A percentile compares a stretch with the other conserved stretches of the same genome.
These are phyloP conservation scores for Candida khao-thaluensis DNA, from an alignment of 805 yeast genomes.

Conservation along the genomic window DNA sequence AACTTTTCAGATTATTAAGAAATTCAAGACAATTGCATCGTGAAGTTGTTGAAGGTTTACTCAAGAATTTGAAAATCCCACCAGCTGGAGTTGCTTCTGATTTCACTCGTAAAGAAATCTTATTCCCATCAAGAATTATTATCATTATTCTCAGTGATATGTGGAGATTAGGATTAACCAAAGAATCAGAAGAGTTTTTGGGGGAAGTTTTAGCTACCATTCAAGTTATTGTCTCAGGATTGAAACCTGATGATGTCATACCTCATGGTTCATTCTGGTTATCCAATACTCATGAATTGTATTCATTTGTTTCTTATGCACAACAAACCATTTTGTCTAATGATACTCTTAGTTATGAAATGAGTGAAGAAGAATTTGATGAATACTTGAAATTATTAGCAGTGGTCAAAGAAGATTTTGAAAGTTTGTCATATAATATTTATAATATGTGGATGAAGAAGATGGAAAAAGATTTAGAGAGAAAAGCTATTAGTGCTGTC, in stretches of 20 bases:
- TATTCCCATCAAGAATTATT: conserved; percentile 94
- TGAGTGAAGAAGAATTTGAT: conserved; percentile 86
- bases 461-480: conserved; percentile 85
- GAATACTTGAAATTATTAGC: conserved; percentile 87
- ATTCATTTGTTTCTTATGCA: conserved; percentile 92
- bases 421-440: conserved; percentile 86
- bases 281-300: conserved; percentile 91
- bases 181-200: conserved; percentile 85
- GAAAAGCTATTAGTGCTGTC: conserved; percentile 92
- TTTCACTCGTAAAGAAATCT: conserved; percentile 81
- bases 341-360: conserved; percentile 72
- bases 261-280: conserved; percentile 97
- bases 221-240: conserved; percentile 75
- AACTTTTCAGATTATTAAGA: conserved; percentile 65
- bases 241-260: conserved; percentile 83
- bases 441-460: conserved; percentile 97
- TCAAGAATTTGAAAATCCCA: conserved; percentile 84
- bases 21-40: conserved; percentile 71
- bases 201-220: conserved; percentile 87
- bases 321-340: conserved; percentile 87
- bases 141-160: conserved; percentile 90
- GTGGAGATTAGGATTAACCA: conserved; percentile 96
- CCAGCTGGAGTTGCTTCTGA: conserved; percentile 81
- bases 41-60: conserved; percentile 82
- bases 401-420: conserved; percentile 91